Conservation (phyloP, 768 basidiomycete species). For the Fomitopsis pulvina region DNA sequence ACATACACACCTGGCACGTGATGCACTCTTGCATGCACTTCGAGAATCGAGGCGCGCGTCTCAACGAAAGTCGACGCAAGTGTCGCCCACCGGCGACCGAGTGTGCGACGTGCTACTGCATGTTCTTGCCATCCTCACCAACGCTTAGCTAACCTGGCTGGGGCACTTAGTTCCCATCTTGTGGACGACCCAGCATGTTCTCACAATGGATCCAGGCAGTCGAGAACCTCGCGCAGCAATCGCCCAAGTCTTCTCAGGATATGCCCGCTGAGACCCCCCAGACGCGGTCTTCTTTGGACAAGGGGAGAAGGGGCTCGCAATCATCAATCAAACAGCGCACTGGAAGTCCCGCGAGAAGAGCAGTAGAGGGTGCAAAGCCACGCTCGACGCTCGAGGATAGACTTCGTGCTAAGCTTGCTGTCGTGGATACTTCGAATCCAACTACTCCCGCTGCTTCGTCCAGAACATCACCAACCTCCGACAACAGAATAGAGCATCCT, state of each 20-base stretch:
- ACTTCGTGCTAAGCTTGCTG: slow-evolving; percentile 58
- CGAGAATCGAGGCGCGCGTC: too few relatives aligned
- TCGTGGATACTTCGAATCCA: slow-evolving; percentile 45
- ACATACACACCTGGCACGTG: too few relatives aligned
- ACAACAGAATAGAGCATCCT: not conserved
- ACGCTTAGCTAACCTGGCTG: too few relatives aligned
- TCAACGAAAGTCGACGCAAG: too few relatives aligned
- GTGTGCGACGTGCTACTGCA: too few relatives aligned
- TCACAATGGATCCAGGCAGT: slow-evolving; percentile 68
- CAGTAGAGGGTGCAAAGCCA: slow-evolving; percentile 21
- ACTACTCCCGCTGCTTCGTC: slow-evolving; percentile 36
- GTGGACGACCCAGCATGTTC: slow-evolving; percentile 48
- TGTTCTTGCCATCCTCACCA: too few relatives aligned
- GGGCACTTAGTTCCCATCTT: too few relatives aligned
- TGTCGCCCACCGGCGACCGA: too few relatives aligned
- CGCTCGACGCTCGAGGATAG: slow-evolving; percentile 72
- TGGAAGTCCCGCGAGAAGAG: slow-evolving; percentile 30
- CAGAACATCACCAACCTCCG: slow-evolving; percentile 35
- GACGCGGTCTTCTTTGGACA: slow-evolving; percentile 18
- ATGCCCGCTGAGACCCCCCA: slow-evolving; percentile 17
- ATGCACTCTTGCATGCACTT: too few relatives aligned
- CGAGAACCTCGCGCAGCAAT: slow-evolving; percentile 55
- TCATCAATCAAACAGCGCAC: slow-evolving; percentile 50
- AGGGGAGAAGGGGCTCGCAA: slow-evolving; percentile 29
- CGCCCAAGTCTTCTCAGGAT: slow-evolving; percentile 29